phyloP scores from a whole-genome alignment of 2,329 filamentous ascomycete species.

The Microdochium paspali region DNA sequence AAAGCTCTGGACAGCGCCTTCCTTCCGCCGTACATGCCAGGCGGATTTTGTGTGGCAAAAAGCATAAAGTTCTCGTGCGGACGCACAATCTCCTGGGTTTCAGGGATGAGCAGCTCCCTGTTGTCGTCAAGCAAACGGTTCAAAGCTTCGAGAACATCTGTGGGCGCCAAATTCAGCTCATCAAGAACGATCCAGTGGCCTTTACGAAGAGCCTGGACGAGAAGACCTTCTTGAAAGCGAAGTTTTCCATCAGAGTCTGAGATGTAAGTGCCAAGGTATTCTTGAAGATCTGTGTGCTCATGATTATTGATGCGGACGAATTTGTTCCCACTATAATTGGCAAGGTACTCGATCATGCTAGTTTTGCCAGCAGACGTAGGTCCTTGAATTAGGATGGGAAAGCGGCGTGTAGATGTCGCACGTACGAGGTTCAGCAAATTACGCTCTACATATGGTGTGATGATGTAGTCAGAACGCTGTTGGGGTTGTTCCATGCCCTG shows the following conservation, averaged over 20 bases:
- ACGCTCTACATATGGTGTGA: slow-evolving; percentile 87
- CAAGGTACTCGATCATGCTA: slow-evolving; percentile 98
- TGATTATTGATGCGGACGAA: slow-evolving; percentile 99
- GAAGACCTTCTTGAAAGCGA: slow-evolving; percentile 82
- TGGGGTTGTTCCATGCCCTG: slow-evolving; percentile 59
- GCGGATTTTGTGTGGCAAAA: slow-evolving; percentile 95
- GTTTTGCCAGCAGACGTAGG: slow-evolving; percentile 97
- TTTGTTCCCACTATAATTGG: slow-evolving; percentile 92
- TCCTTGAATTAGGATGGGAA: slow-evolving; percentile 90
- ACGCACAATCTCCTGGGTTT: slow-evolving; percentile 88
- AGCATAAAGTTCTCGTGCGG: slow-evolving; percentile 96
- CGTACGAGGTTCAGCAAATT: slow-evolving; percentile 92
- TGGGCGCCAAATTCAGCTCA: slow-evolving; percentile 92
- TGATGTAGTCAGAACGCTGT: slow-evolving; percentile 83
- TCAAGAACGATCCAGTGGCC: slow-evolving; percentile 98
- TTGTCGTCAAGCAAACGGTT: slow-evolving; percentile 97
- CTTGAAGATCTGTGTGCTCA: slow-evolving; percentile 95
- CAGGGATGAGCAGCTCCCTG: slow-evolving; percentile 85
- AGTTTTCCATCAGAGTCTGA: slow-evolving; percentile 79
- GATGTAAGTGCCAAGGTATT: slow-evolving; percentile 92
- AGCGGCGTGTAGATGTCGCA: slow-evolving; percentile 83
- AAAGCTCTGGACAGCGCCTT: slow-evolving; percentile 93
- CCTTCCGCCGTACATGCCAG: slow-evolving; percentile 87
- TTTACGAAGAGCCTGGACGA: slow-evolving; percentile 85
- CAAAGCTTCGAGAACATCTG: slow-evolving; percentile 90